Conservation (phyloP, 208 protist genomes). For the Zelonia costaricensis region DNA sequence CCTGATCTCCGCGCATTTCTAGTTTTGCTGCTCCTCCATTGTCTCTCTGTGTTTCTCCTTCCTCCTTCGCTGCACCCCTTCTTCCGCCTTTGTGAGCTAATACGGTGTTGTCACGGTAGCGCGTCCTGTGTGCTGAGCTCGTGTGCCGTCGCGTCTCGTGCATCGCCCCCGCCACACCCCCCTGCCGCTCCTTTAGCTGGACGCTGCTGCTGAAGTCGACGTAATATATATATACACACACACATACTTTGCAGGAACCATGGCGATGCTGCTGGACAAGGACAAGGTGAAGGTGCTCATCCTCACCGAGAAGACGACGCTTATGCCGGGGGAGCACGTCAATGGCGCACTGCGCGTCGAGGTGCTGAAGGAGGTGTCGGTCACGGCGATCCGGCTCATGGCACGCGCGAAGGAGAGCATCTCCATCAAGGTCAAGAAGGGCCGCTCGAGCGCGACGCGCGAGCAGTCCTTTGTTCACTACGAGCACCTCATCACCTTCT, state of each 20-base stretch:
- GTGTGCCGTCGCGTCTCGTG: too few species aligned
- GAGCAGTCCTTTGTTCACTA: conserved; percentile 35
- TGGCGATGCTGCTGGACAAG: conserved; percentile 18
- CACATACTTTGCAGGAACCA: too few species aligned
- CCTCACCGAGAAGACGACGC: conserved; percentile 15
- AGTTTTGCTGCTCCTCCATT: background rate
- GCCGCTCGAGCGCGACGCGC: background rate
- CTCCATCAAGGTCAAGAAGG: conserved; percentile 24
- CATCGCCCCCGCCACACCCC: too few species aligned
- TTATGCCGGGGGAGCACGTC: conserved; percentile 30
- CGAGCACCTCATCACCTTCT: conserved; percentile 44
- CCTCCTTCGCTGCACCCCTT: background rate
- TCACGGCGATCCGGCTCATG: conserved; percentile 36
- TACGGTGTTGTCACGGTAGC: too few species aligned
- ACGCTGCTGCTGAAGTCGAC: too few species aligned
- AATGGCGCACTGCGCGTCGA: conserved; percentile 23
- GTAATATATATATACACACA: too few species aligned
- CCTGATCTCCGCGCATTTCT: background rate
- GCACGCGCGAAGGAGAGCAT: conserved; percentile 35
- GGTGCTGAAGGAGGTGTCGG: conserved; percentile 27
- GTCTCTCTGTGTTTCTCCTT: background rate
- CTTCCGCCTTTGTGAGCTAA: background rate
- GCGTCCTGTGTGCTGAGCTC: too few species aligned
- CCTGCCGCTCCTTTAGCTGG: too few species aligned
- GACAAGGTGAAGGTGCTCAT: conserved; percentile 30